A percentile compares a stretch with the other conserved stretches of the same genome.
phyloP scores from a whole-genome alignment of 208 protist species.

The Borovskyia barvae region DNA sequence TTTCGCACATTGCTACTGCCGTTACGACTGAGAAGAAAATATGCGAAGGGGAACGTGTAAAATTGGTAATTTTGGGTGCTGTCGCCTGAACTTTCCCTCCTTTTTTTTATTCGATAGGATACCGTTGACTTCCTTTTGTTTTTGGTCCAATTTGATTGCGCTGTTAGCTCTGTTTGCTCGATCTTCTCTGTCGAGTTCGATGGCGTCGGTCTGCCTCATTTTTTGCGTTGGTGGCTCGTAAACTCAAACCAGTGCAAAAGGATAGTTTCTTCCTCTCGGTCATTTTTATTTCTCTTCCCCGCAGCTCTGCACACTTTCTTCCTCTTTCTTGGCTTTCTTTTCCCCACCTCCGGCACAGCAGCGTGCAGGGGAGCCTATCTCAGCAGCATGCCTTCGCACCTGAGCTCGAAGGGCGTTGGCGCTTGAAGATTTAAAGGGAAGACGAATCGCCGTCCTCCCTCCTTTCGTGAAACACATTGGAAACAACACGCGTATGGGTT shows the following conservation, averaged over 20 bases:
- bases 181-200: not conserved
- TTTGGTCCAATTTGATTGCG: not conserved
- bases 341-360: conserved; percentile 1
- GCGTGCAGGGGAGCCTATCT: too few species aligned
- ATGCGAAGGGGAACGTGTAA: not conserved
- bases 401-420: too few species aligned
- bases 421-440: too few species aligned
- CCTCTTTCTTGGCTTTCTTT: conserved; percentile 9
- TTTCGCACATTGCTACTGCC: too few species aligned
- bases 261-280: not conserved
- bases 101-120: not conserved
- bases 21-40: too few species aligned
- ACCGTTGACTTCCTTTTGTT: not conserved
- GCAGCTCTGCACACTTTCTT: conserved; percentile 2
- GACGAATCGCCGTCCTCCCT: too few species aligned
- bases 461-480: too few species aligned
- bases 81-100: conserved; percentile 2
- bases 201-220: too few species aligned
- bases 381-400: too few species aligned
- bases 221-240: too few species aligned
- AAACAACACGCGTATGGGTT: too few species aligned
- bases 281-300: conserved; percentile 7
- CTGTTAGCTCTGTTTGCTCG: not conserved
- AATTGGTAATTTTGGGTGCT: not conserved
- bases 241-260: too few species aligned